Conservation (phyloP, 139 green algal species). For the Medakamo hakoo region DNA sequence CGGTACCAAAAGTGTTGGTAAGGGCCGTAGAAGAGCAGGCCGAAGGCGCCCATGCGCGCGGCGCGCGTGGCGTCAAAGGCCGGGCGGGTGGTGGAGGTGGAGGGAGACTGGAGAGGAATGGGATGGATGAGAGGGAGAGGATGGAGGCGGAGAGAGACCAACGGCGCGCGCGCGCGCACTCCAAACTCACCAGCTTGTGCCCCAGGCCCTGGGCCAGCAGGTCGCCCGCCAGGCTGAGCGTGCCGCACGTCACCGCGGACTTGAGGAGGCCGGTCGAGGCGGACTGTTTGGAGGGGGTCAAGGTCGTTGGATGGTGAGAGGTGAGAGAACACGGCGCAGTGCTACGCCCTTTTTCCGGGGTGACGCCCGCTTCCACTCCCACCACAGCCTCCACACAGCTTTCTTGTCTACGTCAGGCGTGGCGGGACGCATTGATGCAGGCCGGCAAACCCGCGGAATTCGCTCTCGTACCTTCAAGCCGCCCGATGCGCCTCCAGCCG, state of each 20-base stretch:
- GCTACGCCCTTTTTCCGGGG: too few species aligned
- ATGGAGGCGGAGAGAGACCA: not conserved
- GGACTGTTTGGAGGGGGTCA: not conserved
- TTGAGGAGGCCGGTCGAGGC: slow-evolving; percentile 21
- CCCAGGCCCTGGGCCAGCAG: slow-evolving; percentile 29
- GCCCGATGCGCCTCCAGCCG: too few species aligned
- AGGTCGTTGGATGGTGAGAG: not conserved
- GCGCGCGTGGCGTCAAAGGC: slow-evolving; percentile 29
- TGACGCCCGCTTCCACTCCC: too few species aligned
- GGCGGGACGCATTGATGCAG: too few species aligned
- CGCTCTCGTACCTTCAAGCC: too few species aligned
- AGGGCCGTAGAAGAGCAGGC: slow-evolving; percentile 55
- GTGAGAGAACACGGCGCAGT: too few species aligned
- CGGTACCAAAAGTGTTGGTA: slow-evolving; percentile 56
- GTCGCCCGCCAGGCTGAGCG: slow-evolving; percentile 29
- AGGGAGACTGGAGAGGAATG: not conserved
- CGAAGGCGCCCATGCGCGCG: slow-evolving; percentile 57
- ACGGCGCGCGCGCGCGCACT: too few species aligned
- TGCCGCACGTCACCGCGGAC: slow-evolving; percentile 30
- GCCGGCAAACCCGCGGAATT: too few species aligned
- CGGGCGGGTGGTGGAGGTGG: not conserved
- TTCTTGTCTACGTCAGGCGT: too few species aligned
- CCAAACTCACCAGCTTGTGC: too few species aligned
- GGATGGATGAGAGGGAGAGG: too few species aligned
- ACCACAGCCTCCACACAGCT: too few species aligned